phyloP scores from a whole-genome alignment of 139 green algal species.

The Eudorina sp. region DNA sequence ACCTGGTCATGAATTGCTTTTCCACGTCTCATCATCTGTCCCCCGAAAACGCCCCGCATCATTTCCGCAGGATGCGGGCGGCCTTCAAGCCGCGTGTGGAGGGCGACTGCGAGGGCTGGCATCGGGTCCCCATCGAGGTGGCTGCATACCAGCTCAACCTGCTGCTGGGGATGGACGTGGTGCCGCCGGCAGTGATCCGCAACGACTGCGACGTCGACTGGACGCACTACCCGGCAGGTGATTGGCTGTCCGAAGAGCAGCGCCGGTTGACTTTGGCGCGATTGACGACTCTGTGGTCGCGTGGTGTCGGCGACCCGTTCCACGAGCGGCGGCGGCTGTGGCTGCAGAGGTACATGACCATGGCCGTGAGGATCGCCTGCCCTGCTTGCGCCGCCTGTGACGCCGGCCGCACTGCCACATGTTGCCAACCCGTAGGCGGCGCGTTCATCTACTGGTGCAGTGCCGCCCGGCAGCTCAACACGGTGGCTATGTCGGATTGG shows the following conservation, averaged over 20 bases:
- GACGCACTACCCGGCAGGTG: constrained; percentile 35
- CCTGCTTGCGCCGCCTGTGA: too few species aligned
- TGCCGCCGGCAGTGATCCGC: constrained; percentile 79
- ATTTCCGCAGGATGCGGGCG: constrained; percentile 52
- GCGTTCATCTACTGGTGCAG: constrained; percentile 84
- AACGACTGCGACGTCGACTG: constrained; percentile 62
- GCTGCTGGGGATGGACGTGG: constrained; percentile 85
- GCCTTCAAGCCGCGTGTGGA: constrained; percentile 85
- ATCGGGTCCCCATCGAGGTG: constrained; percentile 81
- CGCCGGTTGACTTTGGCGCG: too few species aligned
- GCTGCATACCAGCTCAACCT: constrained; percentile 90
- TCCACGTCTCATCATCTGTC: too few species aligned
- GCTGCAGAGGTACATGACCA: too few species aligned
- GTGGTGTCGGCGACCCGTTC: too few species aligned
- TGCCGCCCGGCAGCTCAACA: constrained; percentile 56
- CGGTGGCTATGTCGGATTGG: constrained; percentile 50
- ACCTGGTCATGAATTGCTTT: too few species aligned
- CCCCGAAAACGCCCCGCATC: too few species aligned
- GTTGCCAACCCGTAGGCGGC: constrained; percentile 74
- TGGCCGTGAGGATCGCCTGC: too few species aligned
- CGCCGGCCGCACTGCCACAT: too few species aligned
- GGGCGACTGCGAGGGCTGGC: constrained; percentile 86
- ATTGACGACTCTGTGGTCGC: too few species aligned
- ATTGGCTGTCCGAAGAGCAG: too few species aligned
- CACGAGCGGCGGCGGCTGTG: too few species aligned